Evolutionary conservation across 148 eudicot species (phyloP).

Genomic region (Salicornia ramosissima): DNA sequence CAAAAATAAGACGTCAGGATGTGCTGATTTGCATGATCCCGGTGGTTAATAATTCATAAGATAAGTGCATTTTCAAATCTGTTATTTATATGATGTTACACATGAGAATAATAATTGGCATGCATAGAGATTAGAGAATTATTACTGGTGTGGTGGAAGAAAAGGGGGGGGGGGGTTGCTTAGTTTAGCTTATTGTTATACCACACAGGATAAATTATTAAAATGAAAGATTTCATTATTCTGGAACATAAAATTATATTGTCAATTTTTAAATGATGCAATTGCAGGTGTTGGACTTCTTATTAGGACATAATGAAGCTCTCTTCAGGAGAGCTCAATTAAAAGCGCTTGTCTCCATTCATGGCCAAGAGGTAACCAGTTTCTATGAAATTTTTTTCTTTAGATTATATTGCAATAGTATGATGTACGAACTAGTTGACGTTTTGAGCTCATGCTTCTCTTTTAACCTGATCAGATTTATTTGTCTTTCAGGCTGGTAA

Average conservation of each 20-base stretch:
- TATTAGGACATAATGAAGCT: conserved; percentile 75
- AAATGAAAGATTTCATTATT: background rate
- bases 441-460: background rate
- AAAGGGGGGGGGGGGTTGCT: background rate
- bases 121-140: too few relatives aligned
- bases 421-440: background rate
- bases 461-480: background rate
- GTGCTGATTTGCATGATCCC: background rate
- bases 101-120: background rate
- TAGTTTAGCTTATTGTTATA: background rate
- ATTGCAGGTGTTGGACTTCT: conserved; percentile 71
- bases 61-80: too few relatives aligned
- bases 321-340: conserved; percentile 87
- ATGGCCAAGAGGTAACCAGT: conserved; percentile 63
- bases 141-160: too few relatives aligned
- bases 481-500: conserved; percentile 64
- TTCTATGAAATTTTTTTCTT: background rate
- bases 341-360: conserved; percentile 89
- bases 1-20: background rate
- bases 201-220: background rate
- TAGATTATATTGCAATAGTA: background rate
- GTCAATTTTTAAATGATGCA: conserved; percentile 3
- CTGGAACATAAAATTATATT: background rate
- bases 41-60: background rate
- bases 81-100: background rate